Evolutionary conservation across 441 rosid species (phyloP).

Genomic region (Eutrema salsugineum): DNA sequence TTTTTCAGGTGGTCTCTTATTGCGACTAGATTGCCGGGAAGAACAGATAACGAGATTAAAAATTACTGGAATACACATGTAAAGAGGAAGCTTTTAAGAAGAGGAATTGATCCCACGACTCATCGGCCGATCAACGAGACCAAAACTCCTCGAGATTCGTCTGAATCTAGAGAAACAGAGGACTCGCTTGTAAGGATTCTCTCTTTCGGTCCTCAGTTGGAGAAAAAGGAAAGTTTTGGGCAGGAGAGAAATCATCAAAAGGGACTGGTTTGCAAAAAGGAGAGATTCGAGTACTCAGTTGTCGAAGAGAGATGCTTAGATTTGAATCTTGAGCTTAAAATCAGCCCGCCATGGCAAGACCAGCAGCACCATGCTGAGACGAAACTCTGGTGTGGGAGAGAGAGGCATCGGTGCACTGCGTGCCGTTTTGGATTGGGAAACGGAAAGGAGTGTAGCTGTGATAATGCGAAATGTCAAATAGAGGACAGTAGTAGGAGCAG

Average conservation of each 20-base stretch:
- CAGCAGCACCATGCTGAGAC: conserved; percentile 24
- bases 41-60: conserved; percentile 94
- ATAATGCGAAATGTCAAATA: conserved; percentile 10
- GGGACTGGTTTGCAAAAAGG: not conserved
- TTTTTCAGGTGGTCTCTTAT: conserved; percentile 75
- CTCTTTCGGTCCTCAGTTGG: conserved; percentile 12
- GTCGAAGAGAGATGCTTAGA: conserved; percentile 58
- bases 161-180: conserved; percentile 16
- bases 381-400: not conserved
- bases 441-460: conserved; percentile 60
- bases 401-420: not conserved
- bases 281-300: conserved; percentile 13
- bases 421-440: conserved; percentile 19
- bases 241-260: not conserved
- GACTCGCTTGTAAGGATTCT: conserved; percentile 20
- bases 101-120: conserved; percentile 84
- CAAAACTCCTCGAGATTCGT: not conserved
- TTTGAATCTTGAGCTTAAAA: conserved; percentile 81
- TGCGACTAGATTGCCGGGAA: conserved; percentile 85
- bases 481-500: conserved; percentile 26
- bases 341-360: conserved; percentile 60
- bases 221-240: not conserved
- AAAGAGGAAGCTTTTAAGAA: conserved; percentile 70
- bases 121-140: conserved; percentile 65
- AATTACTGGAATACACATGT: conserved; percentile 96